Evolutionary conservation across 208 protist genomes (phyloP).

Genomic region (Herpetomonas tarakana): DNA sequence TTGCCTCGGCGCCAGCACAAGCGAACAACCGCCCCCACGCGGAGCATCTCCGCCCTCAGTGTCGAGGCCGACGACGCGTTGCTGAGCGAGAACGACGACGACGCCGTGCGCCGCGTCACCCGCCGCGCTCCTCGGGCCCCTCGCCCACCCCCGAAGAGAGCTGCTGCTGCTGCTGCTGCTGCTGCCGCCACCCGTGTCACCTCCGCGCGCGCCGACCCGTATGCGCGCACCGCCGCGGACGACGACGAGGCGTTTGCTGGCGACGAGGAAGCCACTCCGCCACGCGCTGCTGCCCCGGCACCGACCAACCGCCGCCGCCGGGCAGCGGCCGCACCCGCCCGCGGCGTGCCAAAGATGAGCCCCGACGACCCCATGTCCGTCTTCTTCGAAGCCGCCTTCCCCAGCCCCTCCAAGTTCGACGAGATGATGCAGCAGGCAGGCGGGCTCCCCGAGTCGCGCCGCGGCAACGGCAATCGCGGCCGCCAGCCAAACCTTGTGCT

Average conservation of each 20-base stretch:
- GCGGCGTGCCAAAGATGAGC: conserved; percentile 18
- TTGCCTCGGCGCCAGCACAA: conserved; percentile 45
- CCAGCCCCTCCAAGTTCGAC: conserved; percentile 85
- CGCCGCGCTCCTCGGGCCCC: conserved; percentile 29
- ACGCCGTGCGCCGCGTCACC: conserved; percentile 25
- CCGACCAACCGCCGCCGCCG: conserved; percentile 1
- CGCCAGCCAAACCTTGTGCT: conserved; percentile 67
- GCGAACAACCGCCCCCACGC: conserved; percentile 28
- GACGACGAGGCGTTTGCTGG: conserved; percentile 8
- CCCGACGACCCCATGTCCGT: conserved; percentile 80
- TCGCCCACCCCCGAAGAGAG: conserved; percentile 10
- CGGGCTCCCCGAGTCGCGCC: conserved; percentile 40
- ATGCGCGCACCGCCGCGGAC: neutral
- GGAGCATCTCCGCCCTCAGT: conserved; percentile 54
- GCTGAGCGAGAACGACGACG: conserved; percentile 23
- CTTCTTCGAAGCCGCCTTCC: conserved; percentile 81
- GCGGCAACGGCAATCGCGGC: conserved; percentile 27
- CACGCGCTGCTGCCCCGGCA: conserved; percentile 1
- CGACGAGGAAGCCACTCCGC: neutral
- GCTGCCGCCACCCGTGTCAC: neutral
- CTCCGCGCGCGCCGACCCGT: neutral
- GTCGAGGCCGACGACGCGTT: conserved; percentile 27
- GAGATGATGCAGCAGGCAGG: conserved; percentile 82
- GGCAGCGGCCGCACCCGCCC: conserved; percentile 4
- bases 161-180: neutral